Conservation (phyloP, 2,329 filamentous ascomycete species). For the Cladosporium sp. region DNA sequence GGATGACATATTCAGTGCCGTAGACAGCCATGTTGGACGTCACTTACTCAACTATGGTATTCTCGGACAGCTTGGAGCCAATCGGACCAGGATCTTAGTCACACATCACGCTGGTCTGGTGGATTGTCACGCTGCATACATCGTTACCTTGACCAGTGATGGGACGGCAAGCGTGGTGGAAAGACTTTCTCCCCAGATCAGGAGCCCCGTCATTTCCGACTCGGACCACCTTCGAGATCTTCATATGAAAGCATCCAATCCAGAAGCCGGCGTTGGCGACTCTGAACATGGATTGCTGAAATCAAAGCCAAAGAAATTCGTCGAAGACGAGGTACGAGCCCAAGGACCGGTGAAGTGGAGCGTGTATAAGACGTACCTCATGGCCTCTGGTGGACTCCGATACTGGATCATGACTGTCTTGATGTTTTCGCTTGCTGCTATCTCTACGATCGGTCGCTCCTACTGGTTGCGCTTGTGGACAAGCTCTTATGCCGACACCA, state of each 20-base stretch:
- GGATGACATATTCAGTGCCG: background rate
- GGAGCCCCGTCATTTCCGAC: rapidly evolving
- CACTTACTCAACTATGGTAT: background rate
- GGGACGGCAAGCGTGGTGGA: background rate
- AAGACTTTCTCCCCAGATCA: background rate
- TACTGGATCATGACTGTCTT: background rate
- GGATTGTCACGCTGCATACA: background rate
- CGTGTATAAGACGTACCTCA: background rate
- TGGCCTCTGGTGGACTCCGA: background rate
- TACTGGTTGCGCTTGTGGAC: background rate
- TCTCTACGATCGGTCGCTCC: background rate
- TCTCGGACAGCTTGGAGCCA: background rate
- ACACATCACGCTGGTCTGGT: background rate
- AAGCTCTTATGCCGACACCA: background rate
- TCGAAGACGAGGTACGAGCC: background rate
- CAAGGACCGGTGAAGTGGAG: background rate
- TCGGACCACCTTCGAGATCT: background rate
- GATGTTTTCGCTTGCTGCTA: background rate
- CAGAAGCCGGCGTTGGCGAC: background rate
- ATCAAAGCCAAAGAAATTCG: background rate
- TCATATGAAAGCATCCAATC: background rate
- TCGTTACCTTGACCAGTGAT: background rate
- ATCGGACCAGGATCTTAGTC: background rate
- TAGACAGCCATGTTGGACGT: background rate
- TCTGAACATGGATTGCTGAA: background rate